Conservation (phyloP, 495 filamentous ascomycete species). For the Aspergillus bertholletiae region DNA sequence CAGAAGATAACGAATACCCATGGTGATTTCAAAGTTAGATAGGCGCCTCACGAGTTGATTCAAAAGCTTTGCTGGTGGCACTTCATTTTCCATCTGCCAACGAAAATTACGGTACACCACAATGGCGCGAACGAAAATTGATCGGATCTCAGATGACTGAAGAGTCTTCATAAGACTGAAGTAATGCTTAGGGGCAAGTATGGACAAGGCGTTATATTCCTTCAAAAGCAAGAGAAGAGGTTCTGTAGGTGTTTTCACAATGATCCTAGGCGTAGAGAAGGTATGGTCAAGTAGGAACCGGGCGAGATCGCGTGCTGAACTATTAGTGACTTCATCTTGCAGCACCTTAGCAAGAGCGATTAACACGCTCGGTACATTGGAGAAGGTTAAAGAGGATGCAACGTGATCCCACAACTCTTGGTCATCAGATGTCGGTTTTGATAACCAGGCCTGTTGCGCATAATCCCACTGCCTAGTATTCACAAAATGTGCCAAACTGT, state of each 20-base stretch:
- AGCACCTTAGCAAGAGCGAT: constrained; percentile 18
- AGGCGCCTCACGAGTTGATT: constrained; percentile 21
- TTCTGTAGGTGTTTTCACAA: constrained; percentile 23
- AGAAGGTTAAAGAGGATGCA: constrained; percentile 6
- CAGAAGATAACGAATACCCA: constrained; percentile 48
- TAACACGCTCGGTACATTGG: constrained; percentile 10
- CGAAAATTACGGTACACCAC: constrained; percentile 42
- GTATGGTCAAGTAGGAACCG: constrained; percentile 19
- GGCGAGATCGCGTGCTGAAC: constrained; percentile 12
- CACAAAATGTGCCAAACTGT: constrained; percentile 32
- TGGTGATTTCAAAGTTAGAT: constrained; percentile 23
- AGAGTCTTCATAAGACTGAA: constrained; percentile 25
- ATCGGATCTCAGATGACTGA: constrained; percentile 17
- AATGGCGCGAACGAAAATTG: constrained; percentile 25
- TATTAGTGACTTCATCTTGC: background rate
- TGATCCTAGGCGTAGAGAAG: constrained; percentile 15
- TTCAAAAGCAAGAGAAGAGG: constrained; percentile 26
- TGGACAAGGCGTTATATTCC: constrained; percentile 16
- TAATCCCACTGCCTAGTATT: constrained; percentile 32
- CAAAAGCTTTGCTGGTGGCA: constrained; percentile 20
- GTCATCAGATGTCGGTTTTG: constrained; percentile 5
- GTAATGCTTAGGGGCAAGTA: constrained; percentile 25
- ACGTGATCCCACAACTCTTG: constrained; percentile 10
- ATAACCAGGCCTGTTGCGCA: constrained; percentile 16
- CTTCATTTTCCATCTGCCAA: constrained; percentile 18